These are phyloP conservation scores for Escovopsis weberi DNA, from an alignment of 2,329 filamentous ascomycete species.

Conservation along the genomic window DNA sequence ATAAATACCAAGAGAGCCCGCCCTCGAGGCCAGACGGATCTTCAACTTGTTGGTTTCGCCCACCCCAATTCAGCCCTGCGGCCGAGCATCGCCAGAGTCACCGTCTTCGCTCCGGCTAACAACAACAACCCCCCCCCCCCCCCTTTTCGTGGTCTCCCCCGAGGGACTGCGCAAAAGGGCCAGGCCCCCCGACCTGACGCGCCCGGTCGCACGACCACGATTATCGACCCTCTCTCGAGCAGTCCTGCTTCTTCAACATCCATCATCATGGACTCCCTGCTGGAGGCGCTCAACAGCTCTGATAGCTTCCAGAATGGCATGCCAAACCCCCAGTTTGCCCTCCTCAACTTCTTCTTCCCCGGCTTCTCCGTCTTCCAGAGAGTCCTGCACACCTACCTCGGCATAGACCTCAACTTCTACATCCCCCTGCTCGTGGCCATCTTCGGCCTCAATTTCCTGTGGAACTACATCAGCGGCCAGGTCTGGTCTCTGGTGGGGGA, in stretches of 20 bases:
- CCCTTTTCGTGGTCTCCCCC: too few relatives aligned
- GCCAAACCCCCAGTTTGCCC: slow-evolving; percentile 24
- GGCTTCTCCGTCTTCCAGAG: slow-evolving; percentile 46
- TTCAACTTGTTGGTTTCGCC: too few relatives aligned
- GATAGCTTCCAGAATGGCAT: slow-evolving; percentile 6
- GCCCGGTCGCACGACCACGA: too few relatives aligned
- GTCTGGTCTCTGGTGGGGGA: slow-evolving; percentile 32
- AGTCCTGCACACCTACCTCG: slow-evolving; percentile 38
- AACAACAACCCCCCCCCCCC: too few relatives aligned
- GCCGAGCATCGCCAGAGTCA: too few relatives aligned
- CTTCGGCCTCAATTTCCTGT: slow-evolving; percentile 33
- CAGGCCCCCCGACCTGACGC: too few relatives aligned
- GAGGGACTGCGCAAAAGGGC: too few relatives aligned
- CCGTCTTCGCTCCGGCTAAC: too few relatives aligned
- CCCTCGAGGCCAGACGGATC: too few relatives aligned
- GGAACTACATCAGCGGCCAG: slow-evolving; percentile 37
- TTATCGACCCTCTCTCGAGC: neutral
- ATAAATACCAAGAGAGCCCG: too few relatives aligned
- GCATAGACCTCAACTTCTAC: slow-evolving; percentile 48
- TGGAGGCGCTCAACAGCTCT: slow-evolving; percentile 9
- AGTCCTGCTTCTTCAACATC: too few relatives aligned
- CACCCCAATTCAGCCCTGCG: too few relatives aligned
- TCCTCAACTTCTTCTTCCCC: slow-evolving; percentile 51
- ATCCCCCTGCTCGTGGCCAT: slow-evolving; percentile 40
- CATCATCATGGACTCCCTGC: slow-evolving; percentile 11